A percentile compares a stretch with the other conserved stretches of the same genome.
Evolutionary conservation across 2,329 filamentous ascomycete genomes (phyloP).

Genomic region (Ophiosphaerella narmari): DNA sequence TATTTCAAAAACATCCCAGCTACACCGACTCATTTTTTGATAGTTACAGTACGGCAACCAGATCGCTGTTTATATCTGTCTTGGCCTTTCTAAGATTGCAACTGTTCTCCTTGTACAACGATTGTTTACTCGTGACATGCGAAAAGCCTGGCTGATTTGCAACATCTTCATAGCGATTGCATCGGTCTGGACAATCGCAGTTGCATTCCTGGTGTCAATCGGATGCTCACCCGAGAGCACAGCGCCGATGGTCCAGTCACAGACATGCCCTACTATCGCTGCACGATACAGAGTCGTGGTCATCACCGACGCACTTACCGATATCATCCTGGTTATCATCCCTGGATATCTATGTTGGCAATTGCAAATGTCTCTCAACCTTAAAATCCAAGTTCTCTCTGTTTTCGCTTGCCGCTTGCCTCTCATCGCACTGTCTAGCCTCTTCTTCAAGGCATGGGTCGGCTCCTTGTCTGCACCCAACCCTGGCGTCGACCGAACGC

Average conservation of each 20-base stretch:
- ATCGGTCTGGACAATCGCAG: constrained; percentile 25
- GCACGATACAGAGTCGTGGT: constrained; percentile 22
- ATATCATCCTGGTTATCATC: constrained; percentile 24
- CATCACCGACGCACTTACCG: constrained; percentile 27
- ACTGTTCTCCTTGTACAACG: constrained; percentile 33
- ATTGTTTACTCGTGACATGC: constrained; percentile 35
- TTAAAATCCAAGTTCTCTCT: constrained; percentile 34
- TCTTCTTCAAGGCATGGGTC: constrained; percentile 17
- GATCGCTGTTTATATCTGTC: constrained; percentile 26
- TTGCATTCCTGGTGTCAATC: constrained; percentile 23
- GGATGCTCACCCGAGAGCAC: constrained; percentile 24
- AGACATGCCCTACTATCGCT: constrained; percentile 22
- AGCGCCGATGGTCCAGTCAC: constrained; percentile 11
- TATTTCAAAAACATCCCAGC: not conserved
- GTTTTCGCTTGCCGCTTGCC: constrained; percentile 32
- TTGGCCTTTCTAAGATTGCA: constrained; percentile 34
- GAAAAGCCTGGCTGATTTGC: constrained; percentile 26
- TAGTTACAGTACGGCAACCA: constrained; percentile 25
- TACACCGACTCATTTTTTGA: not conserved
- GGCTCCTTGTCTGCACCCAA: constrained; percentile 14
- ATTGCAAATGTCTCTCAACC: constrained; percentile 28
- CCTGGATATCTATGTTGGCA: constrained; percentile 30
- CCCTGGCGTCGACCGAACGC: constrained; percentile 20
- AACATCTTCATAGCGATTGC: constrained; percentile 21
- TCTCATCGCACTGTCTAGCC: constrained; percentile 15